Evolutionary conservation across 164 flowering plant species (phyloP).

Genomic region (Tinospora cordifolia): DNA sequence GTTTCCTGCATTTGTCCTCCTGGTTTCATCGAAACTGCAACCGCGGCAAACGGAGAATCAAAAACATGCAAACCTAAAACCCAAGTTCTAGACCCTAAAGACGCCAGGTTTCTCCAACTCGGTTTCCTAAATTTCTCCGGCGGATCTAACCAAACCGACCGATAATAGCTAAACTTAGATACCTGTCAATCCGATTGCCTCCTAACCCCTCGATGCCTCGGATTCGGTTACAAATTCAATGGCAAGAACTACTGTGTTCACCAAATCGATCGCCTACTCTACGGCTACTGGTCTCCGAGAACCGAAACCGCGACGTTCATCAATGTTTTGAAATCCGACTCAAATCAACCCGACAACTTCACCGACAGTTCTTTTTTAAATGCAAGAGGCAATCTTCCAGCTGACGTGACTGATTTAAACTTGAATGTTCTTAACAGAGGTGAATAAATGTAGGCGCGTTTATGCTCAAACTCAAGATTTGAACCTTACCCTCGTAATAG

Average conservation of each 20-base stretch:
- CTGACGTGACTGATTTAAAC: too few species aligned
- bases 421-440: too few species aligned
- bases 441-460: too few species aligned
- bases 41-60: not conserved
- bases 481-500: too few species aligned
- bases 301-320: constrained; percentile 36
- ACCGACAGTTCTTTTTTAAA: too few species aligned
- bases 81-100: not conserved
- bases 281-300: constrained; percentile 70
- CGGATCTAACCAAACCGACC: constrained; percentile 22
- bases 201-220: constrained; percentile 31
- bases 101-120: constrained; percentile 38
- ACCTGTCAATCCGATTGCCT: constrained; percentile 33
- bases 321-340: constrained; percentile 37
- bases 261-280: constrained; percentile 28
- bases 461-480: too few species aligned
- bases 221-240: constrained; percentile 42
- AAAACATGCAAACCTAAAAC: constrained; percentile 29
- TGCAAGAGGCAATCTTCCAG: too few species aligned
- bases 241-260: constrained; percentile 44
- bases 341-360: constrained; percentile 43
- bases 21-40: constrained; percentile 26
- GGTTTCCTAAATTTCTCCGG: constrained; percentile 56
- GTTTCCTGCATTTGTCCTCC: constrained; percentile 47
- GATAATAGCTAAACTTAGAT: constrained; percentile 12